Evolutionary conservation across 2,329 filamentous ascomycete genomes (phyloP), one percentile per base, ranked within the genome.

Genomic region (Clonostachys byssicola): DNA sequence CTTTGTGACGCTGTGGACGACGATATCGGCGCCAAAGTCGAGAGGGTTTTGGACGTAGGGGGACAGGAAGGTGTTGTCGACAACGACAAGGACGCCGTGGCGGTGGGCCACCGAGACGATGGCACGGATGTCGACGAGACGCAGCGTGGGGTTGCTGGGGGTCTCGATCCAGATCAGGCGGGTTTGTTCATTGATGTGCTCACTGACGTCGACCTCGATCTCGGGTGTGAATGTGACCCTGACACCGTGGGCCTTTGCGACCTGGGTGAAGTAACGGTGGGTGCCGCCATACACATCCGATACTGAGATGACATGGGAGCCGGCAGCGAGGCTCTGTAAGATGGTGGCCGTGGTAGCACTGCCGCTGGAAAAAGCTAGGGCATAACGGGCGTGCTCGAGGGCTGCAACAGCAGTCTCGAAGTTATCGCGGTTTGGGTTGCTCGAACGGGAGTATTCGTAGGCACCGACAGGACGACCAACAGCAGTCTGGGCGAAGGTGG

Each of bases 221-320:
- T 85, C 85, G 10, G 91, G 90, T 6, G 91, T 92, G 69, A 99
- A 99, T 44, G 92, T 95, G 52, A 97, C 94, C 58, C 88, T 83
- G 47, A 99, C 90, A 60, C 92, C 90, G 68, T 99, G 94, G 23
- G 94, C 91, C 60, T 89, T 85, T 48, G 94, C 94, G 44, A 97
- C 94, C 73, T 96, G 92, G 55, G 94, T 99, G 77, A 99, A 99
- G 77, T 99, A 99, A 61, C 94, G 82, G 74, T 99, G 94, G 40
- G 94, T 99, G 58, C 94, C 94, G 57, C 94, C 94, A 68, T 99
- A 99, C 59, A 99, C 92, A 67, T 99, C 94, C 42, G 91, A 95
- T 43, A 99, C 90, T 51, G 91, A 96, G 59, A 99, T 86, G 60
- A 99, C 89, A 72, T 99, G 94, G 43, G 89, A 94, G 52, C 91